Evolutionary conservation across 2,329 filamentous ascomycete genomes (phyloP).

Genomic region (Trichoderma aggressivum): DNA sequence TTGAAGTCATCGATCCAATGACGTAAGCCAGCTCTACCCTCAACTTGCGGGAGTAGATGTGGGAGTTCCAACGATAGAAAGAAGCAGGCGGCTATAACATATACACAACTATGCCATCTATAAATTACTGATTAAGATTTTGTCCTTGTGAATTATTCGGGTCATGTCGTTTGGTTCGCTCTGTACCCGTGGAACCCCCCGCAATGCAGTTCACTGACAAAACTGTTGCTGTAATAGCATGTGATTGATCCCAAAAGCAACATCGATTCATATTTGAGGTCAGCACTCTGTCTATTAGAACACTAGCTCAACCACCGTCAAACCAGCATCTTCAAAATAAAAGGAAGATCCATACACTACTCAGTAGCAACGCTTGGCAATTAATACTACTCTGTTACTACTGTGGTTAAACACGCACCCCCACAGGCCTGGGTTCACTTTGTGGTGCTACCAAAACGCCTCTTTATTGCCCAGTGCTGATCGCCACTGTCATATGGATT

Average conservation of each 20-base stretch:
- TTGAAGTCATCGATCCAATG: neutral
- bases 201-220: neutral
- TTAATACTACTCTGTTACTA: neutral
- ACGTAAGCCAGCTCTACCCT: neutral
- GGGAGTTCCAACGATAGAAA: neutral
- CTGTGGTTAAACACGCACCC: neutral
- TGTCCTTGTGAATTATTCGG: neutral
- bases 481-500: neutral
- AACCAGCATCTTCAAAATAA: neutral
- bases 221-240: neutral
- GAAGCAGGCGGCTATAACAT: neutral
- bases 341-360: neutral
- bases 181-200: neutral
- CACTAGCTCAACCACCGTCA: neutral
- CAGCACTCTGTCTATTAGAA: neutral
- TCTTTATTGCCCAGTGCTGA: neutral
- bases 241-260: neutral
- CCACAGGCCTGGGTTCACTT: neutral
- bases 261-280: no score
- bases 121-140: neutral
- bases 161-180: neutral
- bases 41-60: neutral
- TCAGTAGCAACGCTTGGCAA: neutral
- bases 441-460: neutral
- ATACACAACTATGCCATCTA: neutral